These are phyloP conservation scores for Termitomyces bulborhizus DNA, from an alignment of 768 basidiomycete species.

Conservation along the genomic window DNA sequence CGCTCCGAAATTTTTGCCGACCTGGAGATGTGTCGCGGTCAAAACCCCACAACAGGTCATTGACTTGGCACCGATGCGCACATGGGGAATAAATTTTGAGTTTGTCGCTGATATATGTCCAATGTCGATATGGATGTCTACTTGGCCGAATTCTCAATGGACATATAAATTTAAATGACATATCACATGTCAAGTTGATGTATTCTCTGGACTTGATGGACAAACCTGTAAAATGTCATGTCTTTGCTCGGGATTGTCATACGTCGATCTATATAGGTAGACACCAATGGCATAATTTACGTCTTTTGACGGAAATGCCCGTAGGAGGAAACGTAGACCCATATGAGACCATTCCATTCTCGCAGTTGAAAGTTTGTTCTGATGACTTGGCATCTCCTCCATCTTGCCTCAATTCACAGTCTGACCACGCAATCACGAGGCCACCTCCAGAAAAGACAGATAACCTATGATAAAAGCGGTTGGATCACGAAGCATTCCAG, in stretches of 20 bases:
- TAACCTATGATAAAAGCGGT: not conserved
- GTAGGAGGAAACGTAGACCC: not conserved
- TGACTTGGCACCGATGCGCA: not conserved
- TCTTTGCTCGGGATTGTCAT: not conserved
- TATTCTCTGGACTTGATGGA: too few species aligned
- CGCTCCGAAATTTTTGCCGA: too few species aligned
- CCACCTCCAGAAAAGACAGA: too few species aligned
- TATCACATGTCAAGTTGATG: too few species aligned
- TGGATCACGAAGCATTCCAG: too few species aligned
- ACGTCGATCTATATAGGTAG: too few species aligned
- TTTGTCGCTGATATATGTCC: not conserved
- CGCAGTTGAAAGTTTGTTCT: too few species aligned
- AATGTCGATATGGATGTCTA: not conserved
- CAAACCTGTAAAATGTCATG: not conserved
- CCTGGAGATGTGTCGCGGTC: too few species aligned
- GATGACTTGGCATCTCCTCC: too few species aligned
- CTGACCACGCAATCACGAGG: too few species aligned
- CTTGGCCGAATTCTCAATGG: not conserved
- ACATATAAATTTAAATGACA: not conserved
- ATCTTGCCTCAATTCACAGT: too few species aligned
- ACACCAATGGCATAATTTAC: not conserved
- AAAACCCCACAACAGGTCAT: too few species aligned
- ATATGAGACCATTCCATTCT: not conserved
- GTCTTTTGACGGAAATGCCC: not conserved
- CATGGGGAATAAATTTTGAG: not conserved